Percentiles rank a stretch among this genome's conserved stretches.
Conservation (phyloP, 306 rosid species). For the Malus sieversii region DNA sequence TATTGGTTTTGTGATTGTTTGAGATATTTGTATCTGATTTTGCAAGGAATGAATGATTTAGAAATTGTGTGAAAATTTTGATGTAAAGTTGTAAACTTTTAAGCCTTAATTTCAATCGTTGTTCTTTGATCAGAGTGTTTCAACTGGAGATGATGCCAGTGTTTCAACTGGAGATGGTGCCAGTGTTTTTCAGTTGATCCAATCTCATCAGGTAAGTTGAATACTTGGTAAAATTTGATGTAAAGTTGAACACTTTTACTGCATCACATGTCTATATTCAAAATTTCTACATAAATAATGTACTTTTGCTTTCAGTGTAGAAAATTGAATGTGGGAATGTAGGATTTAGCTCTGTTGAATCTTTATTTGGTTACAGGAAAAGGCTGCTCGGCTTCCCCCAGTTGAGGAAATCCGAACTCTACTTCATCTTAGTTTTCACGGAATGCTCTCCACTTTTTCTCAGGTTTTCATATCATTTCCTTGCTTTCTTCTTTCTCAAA, state of each 20-base stretch:
- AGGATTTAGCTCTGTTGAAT: not conserved
- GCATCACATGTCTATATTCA: not conserved
- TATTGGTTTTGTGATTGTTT: not conserved
- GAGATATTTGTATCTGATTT: not conserved
- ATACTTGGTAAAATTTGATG: not conserved
- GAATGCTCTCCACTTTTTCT: conserved; percentile 74
- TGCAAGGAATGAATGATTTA: not conserved
- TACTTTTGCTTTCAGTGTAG: not conserved
- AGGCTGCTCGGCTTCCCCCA: conserved; percentile 71
- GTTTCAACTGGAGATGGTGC: conserved; percentile 43
- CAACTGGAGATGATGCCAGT: conserved; percentile 44
- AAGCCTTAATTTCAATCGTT: conserved; percentile 6
- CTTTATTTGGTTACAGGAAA: conserved; percentile 42
- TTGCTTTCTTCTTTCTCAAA: not conserved
- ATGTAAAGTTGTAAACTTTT: not conserved
- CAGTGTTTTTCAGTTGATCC: conserved; percentile 53
- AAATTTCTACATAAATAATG: not conserved
- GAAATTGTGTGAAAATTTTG: not conserved
- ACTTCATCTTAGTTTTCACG: conserved; percentile 61
- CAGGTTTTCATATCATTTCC: conserved; percentile 32
- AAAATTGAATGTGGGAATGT: not conserved
- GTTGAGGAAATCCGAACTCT: conserved; percentile 69
- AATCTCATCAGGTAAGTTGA: conserved; percentile 66
- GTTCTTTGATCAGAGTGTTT: conserved; percentile 34
- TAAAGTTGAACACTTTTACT: not conserved